Base-by-base conservation (phyloP, 2,329 filamentous ascomycete species). In the Fusarium decemcellulare region DNA sequence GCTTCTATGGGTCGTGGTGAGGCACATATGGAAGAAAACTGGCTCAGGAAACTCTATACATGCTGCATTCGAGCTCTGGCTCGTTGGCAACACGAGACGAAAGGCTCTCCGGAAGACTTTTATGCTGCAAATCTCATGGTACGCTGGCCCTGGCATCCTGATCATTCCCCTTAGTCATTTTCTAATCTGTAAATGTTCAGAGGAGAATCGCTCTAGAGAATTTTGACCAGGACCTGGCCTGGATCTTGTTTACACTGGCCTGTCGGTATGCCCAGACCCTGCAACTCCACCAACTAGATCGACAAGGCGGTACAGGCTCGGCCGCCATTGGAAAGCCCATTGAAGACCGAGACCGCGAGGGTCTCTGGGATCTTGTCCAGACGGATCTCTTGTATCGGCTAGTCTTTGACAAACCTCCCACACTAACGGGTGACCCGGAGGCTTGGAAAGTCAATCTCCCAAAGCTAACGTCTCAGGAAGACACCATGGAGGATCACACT, bases 311-410 rank as follows among this genome's bases (percentile, higher is more conserved):
- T 37, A 15, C 34, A 37, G 34, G 34, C 9, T 37, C 34, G 34
- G 10, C 34, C 34, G 34, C 34, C 34, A 37, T 37, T 37, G 34
- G 34, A 37, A 10, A 61, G 57, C 27, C 43, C 50, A 23, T 70
- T 59, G 16, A 67, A 73, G 7, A 63, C 70, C 2, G 76, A 79
- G 18, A 71, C 34, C 34, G 77, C 8, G 72, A 72, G 23, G 74
- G 72, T 0, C 77, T 78, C 30, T 79, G 77, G 77, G 75, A 78
- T 15, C 70, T 79, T 3, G 72, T 79, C 1, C 76, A 79, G 29
- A 68, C 76, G 12, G 77, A 79, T 27, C 69, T 77, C 11, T 78
- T 76, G 52, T 78, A 74, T 56, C 71, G 77, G 1, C 72, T 79
- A 1, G 56, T 79, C 1, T 70, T 76, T 50, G 74, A 79, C 29